Conservation (phyloP, 2,329 filamentous ascomycete genomes). For the Cladosporium phlei region DNA sequence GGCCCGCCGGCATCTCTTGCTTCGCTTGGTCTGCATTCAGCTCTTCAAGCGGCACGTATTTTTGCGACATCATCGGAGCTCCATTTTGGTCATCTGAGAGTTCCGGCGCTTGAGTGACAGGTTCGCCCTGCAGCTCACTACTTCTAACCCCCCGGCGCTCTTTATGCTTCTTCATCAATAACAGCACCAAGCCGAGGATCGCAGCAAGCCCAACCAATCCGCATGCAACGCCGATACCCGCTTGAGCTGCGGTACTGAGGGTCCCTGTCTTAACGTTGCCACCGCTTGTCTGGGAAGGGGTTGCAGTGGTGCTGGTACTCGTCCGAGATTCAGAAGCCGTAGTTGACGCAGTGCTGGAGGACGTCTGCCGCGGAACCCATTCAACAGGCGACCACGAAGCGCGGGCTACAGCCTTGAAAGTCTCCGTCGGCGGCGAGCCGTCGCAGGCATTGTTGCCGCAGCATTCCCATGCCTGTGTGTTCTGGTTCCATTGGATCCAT, state of each 20-base stretch:
- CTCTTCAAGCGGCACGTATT: not conserved
- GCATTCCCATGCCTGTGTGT: constrained; percentile 7
- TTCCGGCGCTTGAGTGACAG: no score
- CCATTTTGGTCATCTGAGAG: not conserved
- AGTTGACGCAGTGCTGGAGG: not conserved
- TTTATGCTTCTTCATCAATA: constrained; percentile 1
- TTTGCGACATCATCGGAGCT: not conserved
- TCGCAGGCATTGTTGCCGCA: constrained; percentile 13
- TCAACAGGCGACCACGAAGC: constrained; percentile 1
- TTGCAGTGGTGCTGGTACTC: not conserved
- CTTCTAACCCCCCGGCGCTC: not conserved
- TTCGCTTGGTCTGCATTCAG: not conserved
- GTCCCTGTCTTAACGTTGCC: not conserved
- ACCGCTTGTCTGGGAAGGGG: not conserved
- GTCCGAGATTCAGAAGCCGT: not conserved
- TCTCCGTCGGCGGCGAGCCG: constrained; percentile 3
- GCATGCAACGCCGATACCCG: constrained; percentile 14
- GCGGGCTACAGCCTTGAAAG: constrained; percentile 1
- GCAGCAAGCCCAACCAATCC: constrained; percentile 3
- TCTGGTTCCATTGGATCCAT: constrained; percentile 12
- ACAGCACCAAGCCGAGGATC: not conserved
- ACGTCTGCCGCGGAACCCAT: not conserved
- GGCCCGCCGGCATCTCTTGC: not conserved
- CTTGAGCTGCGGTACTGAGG: constrained; percentile 12
- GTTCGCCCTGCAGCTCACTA: not conserved